Evolutionary conservation across 2,329 filamentous ascomycete genomes (phyloP), one percentile per base, ranked within the genome.

Genomic region (Pseudocercospora crystallina): DNA sequence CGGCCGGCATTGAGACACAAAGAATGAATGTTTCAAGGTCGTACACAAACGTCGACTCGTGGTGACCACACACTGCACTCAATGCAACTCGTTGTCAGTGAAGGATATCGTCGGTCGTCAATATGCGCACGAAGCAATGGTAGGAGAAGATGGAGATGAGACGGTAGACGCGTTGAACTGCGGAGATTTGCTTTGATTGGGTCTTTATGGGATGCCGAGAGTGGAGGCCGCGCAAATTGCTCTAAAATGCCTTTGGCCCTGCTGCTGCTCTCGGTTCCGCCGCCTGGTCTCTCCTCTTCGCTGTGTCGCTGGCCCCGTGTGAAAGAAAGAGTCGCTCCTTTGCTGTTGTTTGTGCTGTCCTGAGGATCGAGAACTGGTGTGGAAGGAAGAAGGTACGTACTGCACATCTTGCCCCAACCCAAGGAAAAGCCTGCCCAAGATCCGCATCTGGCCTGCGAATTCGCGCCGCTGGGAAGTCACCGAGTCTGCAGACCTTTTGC

Each of bases 281-380:
- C 35, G 20, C 17, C 26, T 40, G 20, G 13, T 29, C 17, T 32
- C 29, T 33, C 29, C n/a, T 42, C 39, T 20, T 30, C 20, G 39
- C n/a, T 8, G 15, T 20, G 37, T 40, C 13, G 37, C 17, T 20
- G 37, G 10, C 37, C 11, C 31, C 39, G 39, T 42, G 39, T n/a
- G 8, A 20, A 32, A n/a, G 40, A 33, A 13, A 32, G 12, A 43
- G 47, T 49, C 47, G 39, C 47, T 49, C 47, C 47, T 49, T 49
- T 49, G 31, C 38, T 15, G 45, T 47, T 32, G 29, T 32, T 35
- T 26, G 31, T 32, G 46, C 30, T 34, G 15, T 26, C 14, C 47
- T 34, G 39, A 26, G 20, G 20, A 26, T 26, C 7, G 20, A 26
- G 20, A 26, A 26, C 20, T 26, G 20, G 20, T 34, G 14, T 29